Conservation (phyloP, 345 rosid genomes). For the Citrus sp. region DNA sequence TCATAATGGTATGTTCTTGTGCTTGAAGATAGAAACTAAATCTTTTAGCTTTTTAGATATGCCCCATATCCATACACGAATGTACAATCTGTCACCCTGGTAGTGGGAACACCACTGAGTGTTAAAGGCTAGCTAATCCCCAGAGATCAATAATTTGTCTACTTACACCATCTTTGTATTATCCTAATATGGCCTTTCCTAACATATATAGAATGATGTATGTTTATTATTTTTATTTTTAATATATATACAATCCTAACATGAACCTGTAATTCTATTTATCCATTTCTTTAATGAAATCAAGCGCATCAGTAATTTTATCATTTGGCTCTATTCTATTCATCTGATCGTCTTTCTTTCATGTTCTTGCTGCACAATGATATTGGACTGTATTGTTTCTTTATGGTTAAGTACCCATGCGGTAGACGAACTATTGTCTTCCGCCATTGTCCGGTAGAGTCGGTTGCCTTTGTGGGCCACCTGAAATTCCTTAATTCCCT, state of each 20-base stretch:
- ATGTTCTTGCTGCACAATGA: slow-evolving; percentile 9
- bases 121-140: slow-evolving; percentile 15
- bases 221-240: neutral
- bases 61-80: slow-evolving; percentile 21
- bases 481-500: slow-evolving; percentile 9
- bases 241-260: neutral
- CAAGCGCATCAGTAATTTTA: slow-evolving; percentile 5
- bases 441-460: slow-evolving; percentile 16
- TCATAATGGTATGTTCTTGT: neutral
- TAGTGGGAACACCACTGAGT: slow-evolving; percentile 29
- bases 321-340: neutral
- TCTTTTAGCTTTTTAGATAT: slow-evolving; percentile 13
- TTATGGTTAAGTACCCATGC: slow-evolving; percentile 1
- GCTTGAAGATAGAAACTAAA: neutral
- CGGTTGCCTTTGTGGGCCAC: slow-evolving; percentile 32
- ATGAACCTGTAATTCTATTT: slow-evolving; percentile 2
- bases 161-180: slow-evolving; percentile 13
- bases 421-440: slow-evolving; percentile 4
- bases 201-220: neutral
- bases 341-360: slow-evolving; percentile 1
- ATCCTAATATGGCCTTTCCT: slow-evolving; percentile 9
- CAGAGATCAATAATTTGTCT: slow-evolving; percentile 7
- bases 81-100: slow-evolving; percentile 3
- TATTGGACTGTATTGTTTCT: slow-evolving; percentile 12
- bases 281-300: neutral